phyloP scores from a whole-genome alignment of 495 filamentous ascomycete genomes.

The Xylaria cubensis region DNA sequence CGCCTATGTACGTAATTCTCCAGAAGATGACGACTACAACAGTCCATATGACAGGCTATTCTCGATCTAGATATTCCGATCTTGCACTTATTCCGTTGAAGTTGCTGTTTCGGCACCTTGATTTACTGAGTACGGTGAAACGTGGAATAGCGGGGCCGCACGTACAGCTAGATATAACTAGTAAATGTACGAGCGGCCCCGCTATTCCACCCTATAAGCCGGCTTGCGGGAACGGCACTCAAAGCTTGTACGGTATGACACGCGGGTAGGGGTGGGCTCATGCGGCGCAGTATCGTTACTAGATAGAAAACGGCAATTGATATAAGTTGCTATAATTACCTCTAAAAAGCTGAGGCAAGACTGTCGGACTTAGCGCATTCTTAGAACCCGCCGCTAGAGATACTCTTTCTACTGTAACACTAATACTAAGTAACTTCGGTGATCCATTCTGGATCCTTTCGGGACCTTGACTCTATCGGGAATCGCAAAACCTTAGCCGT shows the following conservation, averaged over 20 bases:
- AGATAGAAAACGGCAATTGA: background rate
- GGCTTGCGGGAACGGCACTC: no score
- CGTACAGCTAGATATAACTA: no score
- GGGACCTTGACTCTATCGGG: no score
- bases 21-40: slow-evolving; percentile 59
- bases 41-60: slow-evolving; percentile 40
- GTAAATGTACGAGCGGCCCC: no score
- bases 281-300: background rate
- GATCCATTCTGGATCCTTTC: no score
- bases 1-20: slow-evolving; percentile 57
- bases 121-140: no score
- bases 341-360: no score
- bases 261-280: background rate
- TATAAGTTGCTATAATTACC: background rate
- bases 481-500: no score
- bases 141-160: no score
- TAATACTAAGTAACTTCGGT: no score
- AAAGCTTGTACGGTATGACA: background rate
- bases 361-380: background rate
- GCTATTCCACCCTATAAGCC: no score
- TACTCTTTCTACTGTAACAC: background rate
- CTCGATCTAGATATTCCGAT: slow-evolving; percentile 43
- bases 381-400: background rate
- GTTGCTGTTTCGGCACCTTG: no score
- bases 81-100: slow-evolving; percentile 2